A percentile compares a stretch with the other conserved stretches of the same genome.
phyloP scores from a whole-genome alignment of 257 asterid genomes.

The Buddleja alternifolia region DNA sequence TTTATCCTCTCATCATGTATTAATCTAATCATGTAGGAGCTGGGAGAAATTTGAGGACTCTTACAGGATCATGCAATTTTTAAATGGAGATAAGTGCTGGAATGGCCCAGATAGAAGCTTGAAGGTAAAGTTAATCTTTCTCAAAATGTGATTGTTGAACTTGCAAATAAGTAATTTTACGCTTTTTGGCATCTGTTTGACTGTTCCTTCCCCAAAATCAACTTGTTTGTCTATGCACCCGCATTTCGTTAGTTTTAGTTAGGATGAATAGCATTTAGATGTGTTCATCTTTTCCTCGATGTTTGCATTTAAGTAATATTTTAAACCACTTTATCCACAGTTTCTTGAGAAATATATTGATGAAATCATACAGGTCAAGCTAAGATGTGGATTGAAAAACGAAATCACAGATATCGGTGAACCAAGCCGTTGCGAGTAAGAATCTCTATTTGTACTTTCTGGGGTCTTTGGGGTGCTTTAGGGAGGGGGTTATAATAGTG shows the following conservation, averaged over 20 bases:
- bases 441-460: constrained; percentile 9
- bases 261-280: constrained; percentile 9
- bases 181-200: constrained; percentile 18
- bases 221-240: constrained; percentile 11
- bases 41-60: constrained; percentile 96
- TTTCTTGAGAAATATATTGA: no score
- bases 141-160: constrained; percentile 3
- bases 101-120: constrained; percentile 96
- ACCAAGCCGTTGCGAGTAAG: constrained; percentile 99
- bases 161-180: not conserved
- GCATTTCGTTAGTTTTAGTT: constrained; percentile 20
- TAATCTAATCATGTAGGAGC: constrained; percentile 54
- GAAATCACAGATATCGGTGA: constrained; percentile 87
- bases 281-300: not conserved
- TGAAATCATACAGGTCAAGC: constrained; percentile 73
- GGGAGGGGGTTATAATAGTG: no score
- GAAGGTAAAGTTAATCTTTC: constrained; percentile 76
- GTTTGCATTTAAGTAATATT: no score
- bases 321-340: no score
- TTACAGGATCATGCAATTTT: constrained; percentile 67
- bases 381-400: constrained; percentile 88
- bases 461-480: no score
- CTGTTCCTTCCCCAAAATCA: constrained; percentile 9
- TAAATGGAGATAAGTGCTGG: constrained; percentile 95
- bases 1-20: constrained; percentile 13